phyloP scores from a whole-genome alignment of 2,329 filamentous ascomycete species.

The Fusarium dlaminii region DNA sequence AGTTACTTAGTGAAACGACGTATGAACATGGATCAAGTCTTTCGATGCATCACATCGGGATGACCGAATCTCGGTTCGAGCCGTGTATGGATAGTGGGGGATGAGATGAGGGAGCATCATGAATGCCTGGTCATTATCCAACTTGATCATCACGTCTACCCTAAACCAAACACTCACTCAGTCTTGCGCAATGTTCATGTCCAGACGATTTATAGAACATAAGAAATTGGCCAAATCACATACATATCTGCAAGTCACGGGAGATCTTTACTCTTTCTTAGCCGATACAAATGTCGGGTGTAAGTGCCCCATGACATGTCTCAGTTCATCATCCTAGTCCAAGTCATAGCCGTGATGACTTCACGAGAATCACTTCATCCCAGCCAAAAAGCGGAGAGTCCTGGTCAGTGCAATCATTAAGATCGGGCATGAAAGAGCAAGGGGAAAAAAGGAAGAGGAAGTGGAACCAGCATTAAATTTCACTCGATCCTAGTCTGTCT shows the following conservation, averaged over 20 bases:
- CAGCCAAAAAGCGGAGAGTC: slow-evolving; percentile 3
- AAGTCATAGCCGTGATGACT: slow-evolving; percentile 3
- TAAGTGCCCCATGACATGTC: neutral
- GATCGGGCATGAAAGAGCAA: slow-evolving; percentile 1
- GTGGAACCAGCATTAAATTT: slow-evolving; percentile 8
- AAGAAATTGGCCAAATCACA: neutral
- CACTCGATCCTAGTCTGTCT: neutral
- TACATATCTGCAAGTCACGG: neutral
- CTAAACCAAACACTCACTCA: neutral
- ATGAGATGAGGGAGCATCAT: neutral
- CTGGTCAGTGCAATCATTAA: neutral
- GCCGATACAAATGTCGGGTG: neutral
- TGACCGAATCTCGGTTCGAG: neutral
- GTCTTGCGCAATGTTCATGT: neutral
- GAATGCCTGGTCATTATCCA: neutral
- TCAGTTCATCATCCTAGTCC: neutral
- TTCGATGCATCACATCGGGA: neutral
- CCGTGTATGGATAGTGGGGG: neutral
- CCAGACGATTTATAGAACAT: neutral
- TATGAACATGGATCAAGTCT: neutral
- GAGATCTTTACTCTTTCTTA: neutral
- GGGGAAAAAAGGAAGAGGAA: neutral
- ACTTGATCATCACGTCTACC: neutral
- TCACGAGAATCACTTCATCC: slow-evolving; percentile 1
- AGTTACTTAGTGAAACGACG: neutral